Conservation (phyloP, 768 basidiomycete genomes). For the Megacollybia marginata region DNA sequence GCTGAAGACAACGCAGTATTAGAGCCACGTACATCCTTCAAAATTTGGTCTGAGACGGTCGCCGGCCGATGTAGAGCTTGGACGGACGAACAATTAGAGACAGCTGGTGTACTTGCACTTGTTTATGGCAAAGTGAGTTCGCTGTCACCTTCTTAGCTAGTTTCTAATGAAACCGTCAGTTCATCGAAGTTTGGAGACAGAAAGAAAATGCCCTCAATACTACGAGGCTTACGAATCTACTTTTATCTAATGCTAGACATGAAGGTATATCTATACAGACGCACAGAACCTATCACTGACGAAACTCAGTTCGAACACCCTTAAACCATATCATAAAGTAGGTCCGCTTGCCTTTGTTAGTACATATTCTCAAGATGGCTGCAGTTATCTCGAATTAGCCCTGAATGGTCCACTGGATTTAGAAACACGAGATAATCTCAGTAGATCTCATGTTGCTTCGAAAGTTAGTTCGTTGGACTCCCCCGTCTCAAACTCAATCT, state of each 20-base stretch:
- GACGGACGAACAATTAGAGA: constrained; percentile 81
- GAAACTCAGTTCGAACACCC: constrained; percentile 56
- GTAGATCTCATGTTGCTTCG: constrained; percentile 66
- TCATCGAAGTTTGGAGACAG: constrained; percentile 83
- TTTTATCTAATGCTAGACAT: constrained; percentile 78
- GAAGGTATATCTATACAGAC: constrained; percentile 45
- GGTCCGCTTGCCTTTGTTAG: constrained; percentile 7
- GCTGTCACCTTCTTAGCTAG: not conserved
- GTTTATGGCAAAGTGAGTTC: constrained; percentile 63
- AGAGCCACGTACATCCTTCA: constrained; percentile 77
- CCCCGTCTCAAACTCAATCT: not conserved
- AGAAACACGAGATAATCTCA: constrained; percentile 71
- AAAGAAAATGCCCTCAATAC: constrained; percentile 68
- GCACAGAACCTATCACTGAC: not conserved
- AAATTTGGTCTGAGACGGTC: constrained; percentile 70
- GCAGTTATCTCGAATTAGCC: constrained; percentile 72
- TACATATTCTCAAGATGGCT: not conserved
- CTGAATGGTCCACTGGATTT: constrained; percentile 65
- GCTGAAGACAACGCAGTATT: constrained; percentile 29
- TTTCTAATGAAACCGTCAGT: constrained; percentile 28
- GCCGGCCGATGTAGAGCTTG: constrained; percentile 61
- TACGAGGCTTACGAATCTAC: constrained; percentile 64
- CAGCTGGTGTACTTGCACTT: constrained; percentile 69
- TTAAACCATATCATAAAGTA: constrained; percentile 81
- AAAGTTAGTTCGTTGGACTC: constrained; percentile 37